Percentiles rank a stretch among this genome's conserved stretches.
Conservation (phyloP, 495 filamentous ascomycete genomes). For the Aspergillus carlsbadensis region DNA sequence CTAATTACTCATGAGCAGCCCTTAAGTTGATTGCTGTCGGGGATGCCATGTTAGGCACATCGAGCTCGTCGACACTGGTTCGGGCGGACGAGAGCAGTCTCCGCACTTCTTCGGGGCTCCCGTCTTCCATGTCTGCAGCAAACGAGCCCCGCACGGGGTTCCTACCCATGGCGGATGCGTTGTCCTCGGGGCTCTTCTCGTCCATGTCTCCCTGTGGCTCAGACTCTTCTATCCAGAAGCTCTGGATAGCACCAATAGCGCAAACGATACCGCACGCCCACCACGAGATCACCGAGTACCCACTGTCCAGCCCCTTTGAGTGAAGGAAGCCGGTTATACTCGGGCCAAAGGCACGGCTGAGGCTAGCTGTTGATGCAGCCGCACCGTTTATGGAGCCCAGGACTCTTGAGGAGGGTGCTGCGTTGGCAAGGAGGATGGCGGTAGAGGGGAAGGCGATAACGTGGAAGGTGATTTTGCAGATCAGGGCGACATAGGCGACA, state of each 20-base stretch:
- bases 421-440: constrained; percentile 80
- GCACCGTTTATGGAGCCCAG: constrained; percentile 90
- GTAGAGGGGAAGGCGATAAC: constrained; percentile 85
- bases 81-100: constrained; percentile 41
- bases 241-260: constrained; percentile 63
- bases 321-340: constrained; percentile 85
- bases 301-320: constrained; percentile 70
- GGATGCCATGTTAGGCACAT: constrained; percentile 26
- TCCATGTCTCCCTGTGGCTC: constrained; percentile 32
- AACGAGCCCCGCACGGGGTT: constrained; percentile 20
- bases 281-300: constrained; percentile 86
- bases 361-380: constrained; percentile 85
- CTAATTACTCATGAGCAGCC: constrained; percentile 11
- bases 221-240: constrained; percentile 52
- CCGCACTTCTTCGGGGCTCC: constrained; percentile 37
- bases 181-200: constrained; percentile 23
- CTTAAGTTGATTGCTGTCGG: constrained; percentile 18
- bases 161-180: not conserved
- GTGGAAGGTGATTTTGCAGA: constrained; percentile 86
- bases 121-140: constrained; percentile 23
- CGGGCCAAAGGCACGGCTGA: constrained; percentile 84
- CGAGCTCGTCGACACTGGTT: constrained; percentile 42
- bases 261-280: constrained; percentile 82
- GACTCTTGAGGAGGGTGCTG: constrained; percentile 73
- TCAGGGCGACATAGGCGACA: constrained; percentile 70